These are phyloP conservation scores for Candida multigemmis DNA, from an alignment of 805 yeast genomes.

Conservation along the genomic window DNA sequence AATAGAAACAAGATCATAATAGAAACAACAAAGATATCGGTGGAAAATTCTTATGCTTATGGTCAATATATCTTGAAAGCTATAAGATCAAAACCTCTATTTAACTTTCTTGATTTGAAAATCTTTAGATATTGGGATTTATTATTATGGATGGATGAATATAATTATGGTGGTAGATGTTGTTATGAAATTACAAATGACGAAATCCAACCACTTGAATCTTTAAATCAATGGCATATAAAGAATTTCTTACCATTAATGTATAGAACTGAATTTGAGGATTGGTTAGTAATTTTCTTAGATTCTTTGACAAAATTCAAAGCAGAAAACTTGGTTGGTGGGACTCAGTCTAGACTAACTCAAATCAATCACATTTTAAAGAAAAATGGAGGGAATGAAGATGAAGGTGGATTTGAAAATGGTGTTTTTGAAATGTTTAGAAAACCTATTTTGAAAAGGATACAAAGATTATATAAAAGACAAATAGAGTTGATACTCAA, in stretches of 20 bases:
- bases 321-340: conserved; percentile 26
- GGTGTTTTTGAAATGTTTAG: conserved; percentile 52
- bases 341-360: conserved; percentile 48
- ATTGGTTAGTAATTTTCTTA: conserved; percentile 73
- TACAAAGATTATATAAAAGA: conserved; percentile 53
- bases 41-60: conserved; percentile 84
- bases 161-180: conserved; percentile 72
- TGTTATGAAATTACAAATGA: conserved; percentile 37
- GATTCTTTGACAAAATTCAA: conserved; percentile 59
- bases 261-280: conserved; percentile 75
- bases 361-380: conserved; percentile 52
- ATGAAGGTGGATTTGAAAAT: conserved; percentile 10
- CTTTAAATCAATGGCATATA: conserved; percentile 71
- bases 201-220: conserved; percentile 35
- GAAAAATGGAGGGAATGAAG: conserved; percentile 26
- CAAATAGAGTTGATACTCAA: conserved; percentile 70
- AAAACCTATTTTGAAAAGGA: conserved; percentile 55
- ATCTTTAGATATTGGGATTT: conserved; percentile 84
- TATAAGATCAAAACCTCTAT: conserved; percentile 70
- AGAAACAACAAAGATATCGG: conserved; percentile 65
- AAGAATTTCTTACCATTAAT: conserved; percentile 64
- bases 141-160: conserved; percentile 91
- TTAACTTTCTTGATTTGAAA: conserved; percentile 68
- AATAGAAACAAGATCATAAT: conserved; percentile 66
- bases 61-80: conserved; percentile 77